Evolutionary conservation across 2,329 filamentous ascomycete genomes (phyloP), one percentile per base, ranked within the genome.

Genomic region (Chaetomium olivaceum): DNA sequence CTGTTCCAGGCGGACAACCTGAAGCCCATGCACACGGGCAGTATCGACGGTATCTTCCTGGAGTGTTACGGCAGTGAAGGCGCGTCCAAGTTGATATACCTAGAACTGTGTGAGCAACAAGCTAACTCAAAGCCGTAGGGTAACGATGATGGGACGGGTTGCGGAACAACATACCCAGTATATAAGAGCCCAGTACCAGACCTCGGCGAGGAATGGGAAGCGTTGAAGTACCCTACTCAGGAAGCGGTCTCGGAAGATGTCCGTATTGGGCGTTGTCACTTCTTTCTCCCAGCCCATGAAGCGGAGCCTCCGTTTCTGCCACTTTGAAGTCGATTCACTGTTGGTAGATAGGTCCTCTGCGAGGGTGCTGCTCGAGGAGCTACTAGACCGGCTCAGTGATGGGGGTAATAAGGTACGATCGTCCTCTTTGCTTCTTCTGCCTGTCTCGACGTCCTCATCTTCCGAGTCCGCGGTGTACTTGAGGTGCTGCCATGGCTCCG

Each of bases 151-250:
- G 33, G 33, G 9, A 7, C 6, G 4, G 11, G 25, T 31, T n/a
- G 19, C 23, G n/a, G 12, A 2, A 43, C 39, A 0, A n/a, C 21
- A 33, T 82, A 91, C 89, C 89, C 89, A 92, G 78, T 92, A 92
- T 59, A 92, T 88, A 68, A 91, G 78, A 2, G 87, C 86, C 89
- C 89, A 92, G 72, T 92, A 92, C 89, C 89, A 92, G 50, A 85
- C 88, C 76, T 92, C 90, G 1, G 88, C 87, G 31, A 92, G 76
- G 73, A 92, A 92, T 0, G 90, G 90, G 69, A 91, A 86, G 73
- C 85, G 88, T 64, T 81, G 81, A 16, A 92, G 81, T 43, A 92
- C 70, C 4, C 89, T 82, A 73, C 87, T 90, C 59, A 90, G 78
- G 14, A 89, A 76, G 56, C 85, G 83, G 67, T 85, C 81, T 68